Conservation (phyloP, 345 rosid genomes). For the Populus ilicifolia region DNA sequence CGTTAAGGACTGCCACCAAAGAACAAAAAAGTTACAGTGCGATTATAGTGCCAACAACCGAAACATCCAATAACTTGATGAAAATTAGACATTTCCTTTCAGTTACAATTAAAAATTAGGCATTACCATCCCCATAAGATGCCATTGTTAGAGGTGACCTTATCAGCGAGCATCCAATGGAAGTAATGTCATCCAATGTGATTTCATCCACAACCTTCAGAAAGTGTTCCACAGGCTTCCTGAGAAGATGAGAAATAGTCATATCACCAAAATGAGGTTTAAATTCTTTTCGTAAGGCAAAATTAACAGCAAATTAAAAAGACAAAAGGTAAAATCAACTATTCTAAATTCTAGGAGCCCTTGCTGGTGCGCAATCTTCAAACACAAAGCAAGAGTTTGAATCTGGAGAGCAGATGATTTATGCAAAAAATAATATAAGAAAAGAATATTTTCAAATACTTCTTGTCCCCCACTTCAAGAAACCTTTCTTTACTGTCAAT, state of each 20-base stretch:
- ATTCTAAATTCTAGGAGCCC: too few species aligned
- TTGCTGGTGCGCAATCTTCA: too few species aligned
- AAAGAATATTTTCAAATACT: too few species aligned
- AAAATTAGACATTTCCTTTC: neutral
- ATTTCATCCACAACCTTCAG: slow-evolving; percentile 59
- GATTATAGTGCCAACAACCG: too few species aligned
- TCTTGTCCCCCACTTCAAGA: too few species aligned
- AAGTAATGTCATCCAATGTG: slow-evolving; percentile 51
- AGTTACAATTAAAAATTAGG: too few species aligned
- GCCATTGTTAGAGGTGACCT: slow-evolving; percentile 87
- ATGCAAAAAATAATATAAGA: too few species aligned
- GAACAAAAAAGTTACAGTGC: neutral
- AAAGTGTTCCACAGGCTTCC: slow-evolving; percentile 79
- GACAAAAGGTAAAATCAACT: neutral
- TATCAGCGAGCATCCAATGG: slow-evolving; percentile 50
- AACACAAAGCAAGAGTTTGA: too few species aligned
- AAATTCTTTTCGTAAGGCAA: neutral
- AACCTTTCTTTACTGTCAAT: neutral
- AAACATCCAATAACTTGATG: neutral
- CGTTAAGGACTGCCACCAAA: slow-evolving; percentile 45
- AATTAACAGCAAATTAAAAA: neutral
- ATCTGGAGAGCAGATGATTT: too few species aligned
- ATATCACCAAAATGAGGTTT: neutral
- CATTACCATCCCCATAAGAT: slow-evolving; percentile 77
- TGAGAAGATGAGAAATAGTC: slow-evolving; percentile 16